Evolutionary conservation across 2,329 filamentous ascomycete genomes (phyloP), one percentile per base, ranked within the genome.

Genomic region (Aulographum hederae): DNA sequence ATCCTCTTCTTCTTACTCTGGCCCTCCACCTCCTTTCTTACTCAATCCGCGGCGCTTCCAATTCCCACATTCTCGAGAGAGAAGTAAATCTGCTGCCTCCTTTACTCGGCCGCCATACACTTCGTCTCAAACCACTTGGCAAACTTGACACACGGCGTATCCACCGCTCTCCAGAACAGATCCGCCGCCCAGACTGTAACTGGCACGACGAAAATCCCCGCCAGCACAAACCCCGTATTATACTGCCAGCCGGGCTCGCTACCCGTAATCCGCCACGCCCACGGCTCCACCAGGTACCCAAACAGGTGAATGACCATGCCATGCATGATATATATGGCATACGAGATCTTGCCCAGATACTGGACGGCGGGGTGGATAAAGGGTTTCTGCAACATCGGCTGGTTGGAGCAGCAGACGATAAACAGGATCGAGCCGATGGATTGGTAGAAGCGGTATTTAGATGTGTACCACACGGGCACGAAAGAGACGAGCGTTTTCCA

Each of bases 281-380:
- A 36, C 18, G 30, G 11, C 5, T 36, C 29, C 6, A 32, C 34
- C 18, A 26, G 23, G 21, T 38, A 41, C 3, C 39, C 39, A 5
- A 40, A 28, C 21, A 32, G 28, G 18, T 33, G 36, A n/a, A 41
- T 30, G 3, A 40, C 26, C 3, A 35, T 28, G 13, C 35, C 32
- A 29, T 63, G 59, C 16, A 61, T 56, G 30, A 62, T 51, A 33
- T 62, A 63, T 26, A 63, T 53, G 2, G 55, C 54, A 37, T 57
- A 63, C 3, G 55, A 60, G 35, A 61, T 57, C 29, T 55, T 57
- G 34, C 59, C 59, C 10, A 63, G 42, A 36, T 63, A 62, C 34
- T 57, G 56, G 12, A 56, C 53, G 4, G 59, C 25, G 1, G 45
- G 43, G 31, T 52, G 52, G 20, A 46, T 51, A 40, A 61, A 57